Percentiles rank a stretch among this genome's conserved stretches.
Evolutionary conservation across 2,329 filamentous ascomycete species (phyloP).

Genomic region (Pseudocercospora ulei): DNA sequence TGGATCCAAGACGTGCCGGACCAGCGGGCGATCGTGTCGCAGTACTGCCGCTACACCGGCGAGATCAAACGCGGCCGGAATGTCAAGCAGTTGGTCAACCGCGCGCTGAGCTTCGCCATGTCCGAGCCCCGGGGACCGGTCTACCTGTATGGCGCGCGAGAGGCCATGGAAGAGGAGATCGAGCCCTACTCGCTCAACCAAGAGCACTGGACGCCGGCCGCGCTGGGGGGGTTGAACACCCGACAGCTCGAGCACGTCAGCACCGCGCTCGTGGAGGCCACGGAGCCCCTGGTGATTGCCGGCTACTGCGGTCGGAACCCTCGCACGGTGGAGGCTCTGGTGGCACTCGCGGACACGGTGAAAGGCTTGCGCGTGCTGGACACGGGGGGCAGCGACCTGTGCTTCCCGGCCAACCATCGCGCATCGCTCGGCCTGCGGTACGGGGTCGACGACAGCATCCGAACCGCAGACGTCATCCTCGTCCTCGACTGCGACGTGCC

Average conservation of each 20-base stretch:
- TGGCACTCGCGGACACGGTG: constrained; percentile 57
- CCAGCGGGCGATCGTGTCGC: constrained; percentile 67
- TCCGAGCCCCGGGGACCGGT: constrained; percentile 70
- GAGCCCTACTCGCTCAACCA: constrained; percentile 60
- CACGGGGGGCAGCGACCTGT: constrained; percentile 70
- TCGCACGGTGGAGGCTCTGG: constrained; percentile 50
- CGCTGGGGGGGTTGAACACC: constrained; percentile 52
- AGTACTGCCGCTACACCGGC: constrained; percentile 75
- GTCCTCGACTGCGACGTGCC: constrained; percentile 85
- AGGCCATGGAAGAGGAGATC: constrained; percentile 79
- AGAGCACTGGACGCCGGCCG: constrained; percentile 59
- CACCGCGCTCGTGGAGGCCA: constrained; percentile 53
- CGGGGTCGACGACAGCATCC: constrained; percentile 63
- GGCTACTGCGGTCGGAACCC: constrained; percentile 65
- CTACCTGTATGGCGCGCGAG: constrained; percentile 66
- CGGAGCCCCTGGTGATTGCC: constrained; percentile 59
- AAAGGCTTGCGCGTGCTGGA: constrained; percentile 63
- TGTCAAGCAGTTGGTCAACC: constrained; percentile 80
- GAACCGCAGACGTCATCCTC: constrained; percentile 70
- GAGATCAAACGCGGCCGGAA: constrained; percentile 79
- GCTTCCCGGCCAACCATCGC: constrained; percentile 61
- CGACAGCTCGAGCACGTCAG: constrained; percentile 52
- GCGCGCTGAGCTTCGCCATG: constrained; percentile 70
- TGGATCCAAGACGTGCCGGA: constrained; percentile 80
- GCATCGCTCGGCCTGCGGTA: constrained; percentile 55